Conservation (phyloP, 75 land plant species). For the Picea glauca region DNA sequence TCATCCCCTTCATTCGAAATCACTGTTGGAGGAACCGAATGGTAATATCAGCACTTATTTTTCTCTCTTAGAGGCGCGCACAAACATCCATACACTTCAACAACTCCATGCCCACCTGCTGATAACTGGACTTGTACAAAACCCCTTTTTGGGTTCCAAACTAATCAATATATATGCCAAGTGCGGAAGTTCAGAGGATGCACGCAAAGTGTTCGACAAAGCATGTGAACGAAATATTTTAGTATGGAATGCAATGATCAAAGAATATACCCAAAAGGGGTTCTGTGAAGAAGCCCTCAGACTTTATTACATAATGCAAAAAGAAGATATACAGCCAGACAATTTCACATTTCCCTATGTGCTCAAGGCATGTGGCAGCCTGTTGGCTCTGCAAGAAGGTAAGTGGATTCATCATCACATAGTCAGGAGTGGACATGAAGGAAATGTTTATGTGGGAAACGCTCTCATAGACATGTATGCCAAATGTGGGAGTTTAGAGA, state of each 20-base stretch:
- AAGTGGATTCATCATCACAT: slow-evolving; percentile 62
- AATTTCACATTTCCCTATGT: slow-evolving; percentile 52
- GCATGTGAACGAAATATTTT: slow-evolving; percentile 32
- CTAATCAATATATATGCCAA: slow-evolving; percentile 40
- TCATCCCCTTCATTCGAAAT: too few relatives aligned
- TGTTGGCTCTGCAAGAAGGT: slow-evolving; percentile 39
- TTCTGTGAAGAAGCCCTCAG: slow-evolving; percentile 57
- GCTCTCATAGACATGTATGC: slow-evolving; percentile 56
- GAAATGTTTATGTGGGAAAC: slow-evolving; percentile 36
- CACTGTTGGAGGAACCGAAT: too few relatives aligned
- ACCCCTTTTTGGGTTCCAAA: slow-evolving; percentile 36
- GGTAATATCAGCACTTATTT: slow-evolving; percentile 15
- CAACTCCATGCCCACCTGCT: slow-evolving; percentile 59
- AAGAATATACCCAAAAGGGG: slow-evolving; percentile 52
- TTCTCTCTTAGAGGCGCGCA: slow-evolving; percentile 45
- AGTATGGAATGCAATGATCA: slow-evolving; percentile 62
- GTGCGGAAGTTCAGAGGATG: slow-evolving; percentile 24
- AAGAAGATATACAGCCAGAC: slow-evolving; percentile 59
- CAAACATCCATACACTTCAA: slow-evolving; percentile 16
- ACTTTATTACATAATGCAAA: slow-evolving; percentile 58
- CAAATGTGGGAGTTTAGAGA: slow-evolving; percentile 19
- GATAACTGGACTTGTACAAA: slow-evolving; percentile 22
- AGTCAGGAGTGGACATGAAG: slow-evolving; percentile 29
- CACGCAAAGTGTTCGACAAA: slow-evolving; percentile 60
- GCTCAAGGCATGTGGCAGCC: slow-evolving; percentile 54